Conservation (phyloP, 805 yeast genomes). For the Starmera caribaea region DNA sequence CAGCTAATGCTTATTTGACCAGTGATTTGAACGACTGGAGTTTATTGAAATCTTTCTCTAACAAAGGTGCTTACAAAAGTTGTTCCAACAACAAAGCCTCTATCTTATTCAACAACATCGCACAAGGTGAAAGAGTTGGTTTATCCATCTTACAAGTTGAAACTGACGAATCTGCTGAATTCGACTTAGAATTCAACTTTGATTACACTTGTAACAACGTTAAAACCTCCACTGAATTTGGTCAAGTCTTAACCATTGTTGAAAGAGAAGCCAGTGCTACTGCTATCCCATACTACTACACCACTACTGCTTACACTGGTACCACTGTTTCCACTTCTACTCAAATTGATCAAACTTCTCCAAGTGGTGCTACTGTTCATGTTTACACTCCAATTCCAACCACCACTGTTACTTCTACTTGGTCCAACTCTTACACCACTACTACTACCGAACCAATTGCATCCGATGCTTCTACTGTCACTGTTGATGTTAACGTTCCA, state of each 20-base stretch:
- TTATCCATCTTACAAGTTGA: conserved; percentile 23
- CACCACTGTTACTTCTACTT: conserved; percentile 2
- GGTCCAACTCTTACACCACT: conserved; percentile 1
- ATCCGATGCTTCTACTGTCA: not conserved
- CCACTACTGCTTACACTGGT: conserved; percentile 12
- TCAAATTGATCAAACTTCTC: conserved; percentile 2
- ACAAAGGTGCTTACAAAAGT: conserved; percentile 8
- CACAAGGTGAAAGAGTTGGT: conserved; percentile 19
- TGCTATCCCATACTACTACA: conserved; percentile 6
- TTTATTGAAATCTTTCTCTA: conserved; percentile 15
- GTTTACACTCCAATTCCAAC: conserved; percentile 8
- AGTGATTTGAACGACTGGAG: conserved; percentile 25
- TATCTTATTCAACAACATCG: conserved; percentile 12
- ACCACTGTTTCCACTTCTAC: conserved; percentile 11
- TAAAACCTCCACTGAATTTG: not conserved
- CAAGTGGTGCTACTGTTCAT: conserved; percentile 13
- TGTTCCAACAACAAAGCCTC: conserved; percentile 18
- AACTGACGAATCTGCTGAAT: not conserved
- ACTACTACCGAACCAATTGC: not conserved
- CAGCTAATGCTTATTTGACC: conserved; percentile 13
- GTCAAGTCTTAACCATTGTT: conserved; percentile 2
- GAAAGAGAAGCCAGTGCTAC: conserved; percentile 13
- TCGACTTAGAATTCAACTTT: conserved; percentile 6
- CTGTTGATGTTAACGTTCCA: conserved; percentile 1
- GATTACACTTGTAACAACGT: conserved; percentile 8